These are phyloP conservation scores for Floccularia luteovirens DNA, from an alignment of 768 basidiomycete species.

Conservation along the genomic window DNA sequence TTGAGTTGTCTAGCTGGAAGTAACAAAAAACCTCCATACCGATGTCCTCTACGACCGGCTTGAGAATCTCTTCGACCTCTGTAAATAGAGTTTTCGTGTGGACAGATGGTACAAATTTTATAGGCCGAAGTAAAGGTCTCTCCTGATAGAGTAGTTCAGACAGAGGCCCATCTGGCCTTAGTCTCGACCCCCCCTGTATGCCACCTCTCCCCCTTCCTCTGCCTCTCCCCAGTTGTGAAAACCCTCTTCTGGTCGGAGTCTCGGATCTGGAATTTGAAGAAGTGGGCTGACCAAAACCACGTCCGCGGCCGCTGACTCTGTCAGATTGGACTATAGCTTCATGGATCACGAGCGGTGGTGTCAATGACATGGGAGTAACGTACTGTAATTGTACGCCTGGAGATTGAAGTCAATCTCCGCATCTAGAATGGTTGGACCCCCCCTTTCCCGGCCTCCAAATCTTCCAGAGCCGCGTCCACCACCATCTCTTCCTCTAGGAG, in stretches of 20 bases:
- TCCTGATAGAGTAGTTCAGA: constrained; percentile 49
- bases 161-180: constrained; percentile 36
- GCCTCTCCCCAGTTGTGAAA: constrained; percentile 9
- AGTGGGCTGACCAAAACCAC: neutral
- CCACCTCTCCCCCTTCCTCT: constrained; percentile 15
- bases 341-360: too few species aligned
- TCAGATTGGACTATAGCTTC: neutral
- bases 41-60: constrained; percentile 42
- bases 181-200: constrained; percentile 19
- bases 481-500: constrained; percentile 5
- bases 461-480: constrained; percentile 7
- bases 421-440: constrained; percentile 12
- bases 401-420: constrained; percentile 16
- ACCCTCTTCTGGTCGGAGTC: constrained; percentile 11
- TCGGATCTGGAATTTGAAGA: constrained; percentile 1
- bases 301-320: constrained; percentile 1
- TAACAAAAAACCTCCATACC: constrained; percentile 27
- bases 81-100: constrained; percentile 43
- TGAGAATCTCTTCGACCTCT: constrained; percentile 54
- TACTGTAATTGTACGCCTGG: constrained; percentile 16
- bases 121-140: constrained; percentile 57
- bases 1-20: constrained; percentile 3
- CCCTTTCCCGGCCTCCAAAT: constrained; percentile 7
- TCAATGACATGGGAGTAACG: constrained; percentile 2
- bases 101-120: constrained; percentile 60